phyloP scores from a whole-genome alignment of 1,139 yeast genomes.

The Protomyces gravidus region DNA sequence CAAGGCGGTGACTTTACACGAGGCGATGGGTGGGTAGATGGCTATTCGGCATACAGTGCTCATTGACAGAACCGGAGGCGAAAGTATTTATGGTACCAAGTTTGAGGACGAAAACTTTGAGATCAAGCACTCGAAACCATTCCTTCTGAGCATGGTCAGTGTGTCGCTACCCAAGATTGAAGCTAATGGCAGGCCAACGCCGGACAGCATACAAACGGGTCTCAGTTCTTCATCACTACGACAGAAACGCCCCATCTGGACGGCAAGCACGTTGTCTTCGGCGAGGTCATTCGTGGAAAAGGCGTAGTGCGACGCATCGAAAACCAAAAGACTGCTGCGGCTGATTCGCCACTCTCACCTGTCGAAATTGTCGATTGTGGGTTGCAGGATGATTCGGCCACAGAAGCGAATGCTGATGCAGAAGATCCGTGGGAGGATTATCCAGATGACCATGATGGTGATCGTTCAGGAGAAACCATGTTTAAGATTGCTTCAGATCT shows the following conservation, averaged over 20 bases:
- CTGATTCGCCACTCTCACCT: slow-evolving; percentile 61
- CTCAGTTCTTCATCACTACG: slow-evolving; percentile 86
- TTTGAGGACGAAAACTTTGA: slow-evolving; percentile 89
- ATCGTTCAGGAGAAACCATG: slow-evolving; percentile 56
- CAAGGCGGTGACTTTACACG: slow-evolving; percentile 97
- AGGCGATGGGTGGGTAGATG: slow-evolving; percentile 80
- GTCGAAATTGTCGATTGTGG: slow-evolving; percentile 76
- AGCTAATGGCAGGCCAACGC: slow-evolving; percentile 55
- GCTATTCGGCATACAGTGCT: background rate
- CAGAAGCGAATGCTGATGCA: slow-evolving; percentile 46
- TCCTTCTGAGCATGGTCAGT: slow-evolving; percentile 62
- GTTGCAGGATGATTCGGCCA: slow-evolving; percentile 53
- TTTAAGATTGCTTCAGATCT: slow-evolving; percentile 61
- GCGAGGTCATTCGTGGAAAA: slow-evolving; percentile 79
- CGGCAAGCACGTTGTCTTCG: slow-evolving; percentile 95
- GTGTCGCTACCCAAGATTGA: background rate
- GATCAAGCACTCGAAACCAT: slow-evolving; percentile 71
- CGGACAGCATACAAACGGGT: slow-evolving; percentile 92
- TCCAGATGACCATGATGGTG: slow-evolving; percentile 61
- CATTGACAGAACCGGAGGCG: slow-evolving; percentile 69
- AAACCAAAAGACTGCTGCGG: slow-evolving; percentile 36
- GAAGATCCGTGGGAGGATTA: slow-evolving; percentile 81
- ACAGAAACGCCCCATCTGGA: slow-evolving; percentile 65
- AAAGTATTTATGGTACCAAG: slow-evolving; percentile 94
- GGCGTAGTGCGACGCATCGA: slow-evolving; percentile 76